Base-by-base conservation (phyloP, 352 stramenopile species). In the Plasmopara halstedii region DNA sequence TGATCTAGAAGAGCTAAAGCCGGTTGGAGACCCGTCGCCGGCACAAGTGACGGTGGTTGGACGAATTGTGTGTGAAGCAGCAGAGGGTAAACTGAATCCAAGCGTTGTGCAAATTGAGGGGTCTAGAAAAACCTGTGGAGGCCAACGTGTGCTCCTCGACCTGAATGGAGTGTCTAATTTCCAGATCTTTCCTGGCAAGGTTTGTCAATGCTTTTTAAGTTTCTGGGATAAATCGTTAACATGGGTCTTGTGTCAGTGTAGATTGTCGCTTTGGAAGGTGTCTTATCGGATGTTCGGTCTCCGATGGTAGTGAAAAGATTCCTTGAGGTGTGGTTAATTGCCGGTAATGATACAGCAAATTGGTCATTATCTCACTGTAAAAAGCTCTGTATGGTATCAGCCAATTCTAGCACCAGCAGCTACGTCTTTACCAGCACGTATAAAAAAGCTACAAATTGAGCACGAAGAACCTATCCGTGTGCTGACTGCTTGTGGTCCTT, bases 401-500 rank as follows among this genome's bases (percentile, higher is more conserved):
- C 63, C 80, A 2, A 73, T 88, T 43, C 70, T 73, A 44, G 65
- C 73, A 13, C 72, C 78, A n/a, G 53, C 70, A 46, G 45, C 62
- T 34, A 78, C 64, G 22, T 65, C 64, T 2, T 50, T 58, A 0
- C 79, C 85, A 23, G 26, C 67, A 33, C 40, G 53, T 4, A 63
- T 87, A 2, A 73, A 70, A 42, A 56, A 76, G 27, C 47, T 83
- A 6, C 68, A 88, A 44, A 57, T 60, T 6, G 60, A 67, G 8
- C 58, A 60, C 33, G 40, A 57, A 11, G 62, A 66, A 21, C 58
- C 76, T 15, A 47, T 93, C n/a, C 76, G 73, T 21, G 56, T 99
- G 7, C 61, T 98, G 31, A 78, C 84, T 17, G 93, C 91, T 7
- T 92, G 81, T 34, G 96, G 96, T 0, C 96, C 96, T 4, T 99